phyloP scores from a whole-genome alignment of 257 asterid genomes.

The Penstemon eatonii region DNA sequence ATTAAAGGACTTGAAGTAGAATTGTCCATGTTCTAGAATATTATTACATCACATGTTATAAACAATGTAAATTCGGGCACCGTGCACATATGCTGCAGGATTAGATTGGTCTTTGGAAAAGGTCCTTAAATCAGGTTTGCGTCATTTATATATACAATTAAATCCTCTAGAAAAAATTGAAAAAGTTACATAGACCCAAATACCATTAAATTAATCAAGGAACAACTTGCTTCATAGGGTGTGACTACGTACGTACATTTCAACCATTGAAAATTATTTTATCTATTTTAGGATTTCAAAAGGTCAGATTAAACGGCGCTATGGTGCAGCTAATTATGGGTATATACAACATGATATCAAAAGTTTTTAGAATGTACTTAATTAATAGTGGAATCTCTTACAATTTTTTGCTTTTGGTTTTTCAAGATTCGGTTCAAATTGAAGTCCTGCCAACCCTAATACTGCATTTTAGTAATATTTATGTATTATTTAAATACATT shows the following conservation, averaged over 20 bases:
- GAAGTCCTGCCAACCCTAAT: too few relatives aligned
- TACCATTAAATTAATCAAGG: background rate
- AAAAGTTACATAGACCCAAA: too few relatives aligned
- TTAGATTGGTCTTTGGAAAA: background rate
- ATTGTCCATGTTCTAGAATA: constrained; percentile 12
- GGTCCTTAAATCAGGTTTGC: background rate
- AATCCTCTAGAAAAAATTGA: background rate
- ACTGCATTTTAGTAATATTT: too few relatives aligned
- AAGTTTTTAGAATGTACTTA: background rate
- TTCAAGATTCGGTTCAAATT: too few relatives aligned
- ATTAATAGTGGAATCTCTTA: background rate
- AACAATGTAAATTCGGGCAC: background rate
- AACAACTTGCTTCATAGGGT: constrained; percentile 24
- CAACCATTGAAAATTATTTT: constrained; percentile 33
- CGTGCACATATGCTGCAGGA: background rate
- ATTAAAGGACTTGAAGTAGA: background rate
- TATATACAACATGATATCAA: background rate
- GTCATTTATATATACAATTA: background rate
- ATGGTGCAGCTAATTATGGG: background rate
- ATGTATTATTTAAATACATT: too few relatives aligned
- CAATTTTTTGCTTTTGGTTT: too few relatives aligned
- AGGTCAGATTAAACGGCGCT: constrained; percentile 33
- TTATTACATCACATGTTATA: constrained; percentile 16
- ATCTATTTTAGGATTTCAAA: background rate
- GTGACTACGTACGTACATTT: constrained; percentile 16